A percentile compares a stretch with the other conserved stretches of the same genome.
Conservation (phyloP, 169 alveolate species). For the Plasmodium chabaudi region DNA sequence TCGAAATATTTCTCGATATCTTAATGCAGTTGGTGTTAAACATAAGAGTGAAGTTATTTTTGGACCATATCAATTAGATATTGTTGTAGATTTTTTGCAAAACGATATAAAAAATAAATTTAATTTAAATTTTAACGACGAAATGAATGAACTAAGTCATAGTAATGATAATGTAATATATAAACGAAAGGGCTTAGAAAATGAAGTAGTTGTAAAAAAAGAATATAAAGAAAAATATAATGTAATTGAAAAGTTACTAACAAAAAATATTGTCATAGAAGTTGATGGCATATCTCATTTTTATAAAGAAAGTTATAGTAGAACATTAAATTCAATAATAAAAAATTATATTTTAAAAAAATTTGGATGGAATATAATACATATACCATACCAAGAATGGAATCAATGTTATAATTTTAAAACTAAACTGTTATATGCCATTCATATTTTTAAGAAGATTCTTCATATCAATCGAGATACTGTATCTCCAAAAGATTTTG, state of each 20-base stretch:
- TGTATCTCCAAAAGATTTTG: slow-evolving; percentile 10
- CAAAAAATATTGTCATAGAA: slow-evolving; percentile 64
- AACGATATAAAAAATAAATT: neutral
- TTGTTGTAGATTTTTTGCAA: slow-evolving; percentile 61
- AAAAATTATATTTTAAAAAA: slow-evolving; percentile 68
- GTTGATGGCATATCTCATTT: slow-evolving; percentile 74
- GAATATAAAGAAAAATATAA: neutral
- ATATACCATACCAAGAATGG: slow-evolving; percentile 75
- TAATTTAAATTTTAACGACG: neutral
- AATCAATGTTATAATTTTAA: slow-evolving; percentile 67
- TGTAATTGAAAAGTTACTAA: slow-evolving; percentile 17
- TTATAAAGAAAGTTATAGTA: slow-evolving; percentile 69
- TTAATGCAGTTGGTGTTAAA: slow-evolving; percentile 41
- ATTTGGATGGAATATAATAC: slow-evolving; percentile 72
- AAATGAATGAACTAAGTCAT: neutral
- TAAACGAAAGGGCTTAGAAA: slow-evolving; percentile 12
- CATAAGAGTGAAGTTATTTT: slow-evolving; percentile 71
- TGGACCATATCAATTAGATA: slow-evolving; percentile 72
- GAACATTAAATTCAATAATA: slow-evolving; percentile 62
- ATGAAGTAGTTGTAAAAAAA: neutral
- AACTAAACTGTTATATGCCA: slow-evolving; percentile 27
- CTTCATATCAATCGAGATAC: slow-evolving; percentile 12
- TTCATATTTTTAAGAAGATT: slow-evolving; percentile 20
- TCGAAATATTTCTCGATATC: slow-evolving; percentile 48
- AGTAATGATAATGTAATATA: neutral